Base-by-base conservation (phyloP, 2,329 filamentous ascomycete genomes). In the Pyrenochaeta sp. region DNA sequence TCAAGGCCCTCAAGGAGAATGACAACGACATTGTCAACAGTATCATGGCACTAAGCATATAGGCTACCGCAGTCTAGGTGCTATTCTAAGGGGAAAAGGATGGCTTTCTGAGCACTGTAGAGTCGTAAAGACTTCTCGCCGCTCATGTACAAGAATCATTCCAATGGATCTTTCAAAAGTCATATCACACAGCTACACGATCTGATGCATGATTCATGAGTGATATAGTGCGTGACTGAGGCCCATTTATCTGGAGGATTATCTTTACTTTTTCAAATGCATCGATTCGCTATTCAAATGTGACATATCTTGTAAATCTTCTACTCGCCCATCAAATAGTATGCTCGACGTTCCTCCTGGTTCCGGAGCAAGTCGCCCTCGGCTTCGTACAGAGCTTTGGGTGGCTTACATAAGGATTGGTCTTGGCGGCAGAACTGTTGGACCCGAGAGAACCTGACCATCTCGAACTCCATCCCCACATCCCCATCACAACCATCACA, bases 1-100 rank as follows among this genome's bases (percentile, higher is more conserved):
- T 99, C 83, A 99, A 98, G 84, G 95, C 96, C 51, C 86, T 99
- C 76, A 93, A 92, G 85, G 95, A 98, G 85, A 99, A 99, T 78
- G 94, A 98, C 83, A 97, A 98, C 75, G 95, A 99, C 78, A 99
- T 99, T 83, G 95, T 99, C 85, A 99, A 99, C 86, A 97, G 95
- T 72, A 99, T 99, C 83, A 99, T 99, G 95, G 93, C 94, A 69
- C 83, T 99, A 61, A 83, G 81, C 74, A 82, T 83, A 82, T 83
- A 75, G 66, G 59, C 52, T 51, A 40, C 11, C 36, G n/a, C 14
- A 41, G 51, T 56, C 46, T 53, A 50, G 54, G 33, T 48, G 50
- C 43, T 54, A 30, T 31, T 55, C 43, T 49, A 44, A 54, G 52
- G 42, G 49, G 56, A 50, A 58, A 59, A 58, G 40, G 50, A 61